phyloP scores from a whole-genome alignment of 495 filamentous ascomycete species.

The Aspergillus sclerotioniger region DNA sequence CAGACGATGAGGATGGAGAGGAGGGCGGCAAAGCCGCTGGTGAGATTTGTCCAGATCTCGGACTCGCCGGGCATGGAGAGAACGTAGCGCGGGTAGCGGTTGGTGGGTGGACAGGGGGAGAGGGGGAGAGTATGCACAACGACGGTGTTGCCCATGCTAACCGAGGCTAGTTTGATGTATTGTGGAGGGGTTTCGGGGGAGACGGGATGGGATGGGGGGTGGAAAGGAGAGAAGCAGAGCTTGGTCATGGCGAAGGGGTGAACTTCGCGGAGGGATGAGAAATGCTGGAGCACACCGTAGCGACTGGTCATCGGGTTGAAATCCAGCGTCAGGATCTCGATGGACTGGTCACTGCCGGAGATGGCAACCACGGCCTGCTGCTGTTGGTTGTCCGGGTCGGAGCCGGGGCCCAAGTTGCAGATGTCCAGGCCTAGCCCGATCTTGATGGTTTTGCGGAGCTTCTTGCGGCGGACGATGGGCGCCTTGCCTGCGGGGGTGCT shows the following conservation, averaged over 20 bases:
- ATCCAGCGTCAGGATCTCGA: constrained; percentile 74
- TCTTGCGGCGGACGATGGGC: constrained; percentile 49
- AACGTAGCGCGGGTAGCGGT: constrained; percentile 62
- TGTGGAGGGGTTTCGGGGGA: constrained; percentile 49
- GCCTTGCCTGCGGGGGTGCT: constrained; percentile 24
- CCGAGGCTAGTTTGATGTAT: constrained; percentile 77
- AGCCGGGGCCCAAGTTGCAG: constrained; percentile 53
- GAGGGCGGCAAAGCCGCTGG: constrained; percentile 49
- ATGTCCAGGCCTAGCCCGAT: constrained; percentile 74
- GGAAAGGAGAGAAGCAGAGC: constrained; percentile 73
- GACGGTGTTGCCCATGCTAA: constrained; percentile 79
- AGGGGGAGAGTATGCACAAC: constrained; percentile 84
- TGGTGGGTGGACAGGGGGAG: constrained; percentile 48
- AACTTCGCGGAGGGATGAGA: constrained; percentile 65
- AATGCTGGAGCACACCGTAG: constrained; percentile 57
- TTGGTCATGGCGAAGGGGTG: constrained; percentile 86
- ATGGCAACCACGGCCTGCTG: constrained; percentile 83
- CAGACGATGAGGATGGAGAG: constrained; percentile 55
- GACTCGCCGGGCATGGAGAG: constrained; percentile 56
- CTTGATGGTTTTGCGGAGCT: constrained; percentile 55
- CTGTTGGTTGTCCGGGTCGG: constrained; percentile 53
- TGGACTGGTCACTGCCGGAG: constrained; percentile 77
- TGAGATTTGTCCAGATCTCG: constrained; percentile 43
- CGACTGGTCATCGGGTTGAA: constrained; percentile 33
- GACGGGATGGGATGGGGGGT: constrained; percentile 51